Evolutionary conservation across 2,329 filamentous ascomycete species (phyloP), one percentile per base, ranked within the genome.

Genomic region (Nemania sp.): DNA sequence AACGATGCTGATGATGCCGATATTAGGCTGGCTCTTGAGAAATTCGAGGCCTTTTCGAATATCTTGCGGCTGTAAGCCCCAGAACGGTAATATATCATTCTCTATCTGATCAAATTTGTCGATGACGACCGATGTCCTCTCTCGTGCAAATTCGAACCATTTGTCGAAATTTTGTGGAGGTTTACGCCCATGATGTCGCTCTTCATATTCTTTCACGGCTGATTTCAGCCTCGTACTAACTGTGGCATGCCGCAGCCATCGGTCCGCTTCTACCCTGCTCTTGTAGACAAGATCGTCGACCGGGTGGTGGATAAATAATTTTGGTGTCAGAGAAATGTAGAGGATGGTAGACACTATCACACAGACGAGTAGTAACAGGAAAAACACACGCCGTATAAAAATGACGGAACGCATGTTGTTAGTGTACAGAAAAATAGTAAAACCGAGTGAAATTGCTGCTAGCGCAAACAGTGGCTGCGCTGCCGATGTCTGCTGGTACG

Each of bases 101-200:
- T 89, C 85, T 49, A 96, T 91, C 42, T 88, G 89, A 61, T 89
- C 86, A 62, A 90, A 96, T 58, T 89, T 84, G 64, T 96, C 91
- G 49, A 94, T 84, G 46, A 96, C 76, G 47, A 83, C 76, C 0
- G 91, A 88, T 1, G 81, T 79, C 52, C 80, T 83, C n/a, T 80
- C 76, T 57, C 80, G 82, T 5, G 91, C 90, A 65, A 89, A 91
- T 17, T 86, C 79, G 67, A 87, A 96, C 91, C 91, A 96, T 61
- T 86, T 84, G 64, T 91, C 88, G 64, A 96, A 96, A 54, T 88
- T 82, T 1, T 86, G 89, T 9, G 91, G 91, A 14, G 91, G 91
- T 23, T 83, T 75, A 55, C 90, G 82, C 12, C 84, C 83, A 63
- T 88, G 63, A 54, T 83, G 75, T 5, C 77, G 74, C 42, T 80